Percentiles rank a stretch among this genome's conserved stretches.
These are phyloP conservation scores for Torrubiella hemipterigena DNA, from an alignment of 2,329 filamentous ascomycete genomes.

Conservation along the genomic window DNA sequence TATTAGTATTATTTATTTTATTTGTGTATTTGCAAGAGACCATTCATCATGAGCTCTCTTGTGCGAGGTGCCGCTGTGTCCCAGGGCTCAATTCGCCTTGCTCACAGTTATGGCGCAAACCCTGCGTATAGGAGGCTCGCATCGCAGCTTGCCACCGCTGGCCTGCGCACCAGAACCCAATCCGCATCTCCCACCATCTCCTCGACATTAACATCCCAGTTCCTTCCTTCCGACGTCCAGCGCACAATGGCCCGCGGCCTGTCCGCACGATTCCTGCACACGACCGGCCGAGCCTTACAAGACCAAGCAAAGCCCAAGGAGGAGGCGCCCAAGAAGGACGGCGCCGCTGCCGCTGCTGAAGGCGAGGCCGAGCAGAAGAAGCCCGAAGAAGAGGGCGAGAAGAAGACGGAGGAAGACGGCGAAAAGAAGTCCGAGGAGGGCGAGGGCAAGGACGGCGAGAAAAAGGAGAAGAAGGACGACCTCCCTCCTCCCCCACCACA, in stretches of 20 bases:
- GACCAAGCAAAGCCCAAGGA: too few relatives aligned
- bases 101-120: slow-evolving; percentile 27
- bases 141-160: slow-evolving; percentile 14
- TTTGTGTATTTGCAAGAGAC: slow-evolving; percentile 6
- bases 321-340: slow-evolving; percentile 22
- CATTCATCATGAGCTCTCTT: slow-evolving; percentile 34
- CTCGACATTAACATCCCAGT: slow-evolving; percentile 31
- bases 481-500: slow-evolving; percentile 84
- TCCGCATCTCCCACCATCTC: slow-evolving; percentile 15
- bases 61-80: slow-evolving; percentile 29
- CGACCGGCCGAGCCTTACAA: slow-evolving; percentile 16
- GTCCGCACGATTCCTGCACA: slow-evolving; percentile 21
- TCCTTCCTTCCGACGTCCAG: slow-evolving; percentile 23
- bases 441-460: slow-evolving; percentile 37
- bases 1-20: too few relatives aligned
- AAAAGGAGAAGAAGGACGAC: slow-evolving; percentile 53
- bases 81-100: slow-evolving; percentile 25
- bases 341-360: slow-evolving; percentile 21
- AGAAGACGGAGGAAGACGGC: slow-evolving; percentile 30
- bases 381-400: slow-evolving; percentile 29
- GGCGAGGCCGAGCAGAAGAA: slow-evolving; percentile 27
- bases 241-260: slow-evolving; percentile 17
- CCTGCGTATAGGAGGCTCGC: slow-evolving; percentile 37
- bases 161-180: slow-evolving; percentile 1
- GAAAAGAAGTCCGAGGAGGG: slow-evolving; percentile 30